Conservation (phyloP, 139 green algal genomes). For the Micromonas pusilla region DNA sequence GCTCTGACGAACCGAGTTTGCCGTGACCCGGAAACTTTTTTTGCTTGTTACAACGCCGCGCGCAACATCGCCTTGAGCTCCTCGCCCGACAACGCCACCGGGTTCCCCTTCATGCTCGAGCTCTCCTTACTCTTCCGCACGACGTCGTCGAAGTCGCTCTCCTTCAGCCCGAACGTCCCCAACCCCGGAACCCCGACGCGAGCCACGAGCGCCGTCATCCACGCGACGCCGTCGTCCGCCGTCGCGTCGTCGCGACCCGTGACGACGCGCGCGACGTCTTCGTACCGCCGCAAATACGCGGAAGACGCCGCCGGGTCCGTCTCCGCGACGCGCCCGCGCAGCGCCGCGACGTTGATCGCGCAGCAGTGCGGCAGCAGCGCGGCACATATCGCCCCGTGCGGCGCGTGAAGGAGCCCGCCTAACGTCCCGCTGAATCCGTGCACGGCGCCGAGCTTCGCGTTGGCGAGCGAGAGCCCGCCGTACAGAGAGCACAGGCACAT, state of each 20-base stretch:
- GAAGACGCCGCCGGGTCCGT: background rate
- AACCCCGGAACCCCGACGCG: slow-evolving; percentile 21
- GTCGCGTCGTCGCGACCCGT: slow-evolving; percentile 8
- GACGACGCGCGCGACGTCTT: slow-evolving; percentile 14
- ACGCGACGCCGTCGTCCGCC: slow-evolving; percentile 13
- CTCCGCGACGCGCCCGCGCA: slow-evolving; percentile 5
- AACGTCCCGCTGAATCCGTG: slow-evolving; percentile 30
- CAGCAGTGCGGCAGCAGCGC: slow-evolving; percentile 25
- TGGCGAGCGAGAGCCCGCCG: slow-evolving; percentile 29
- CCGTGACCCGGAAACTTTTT: too few species aligned
- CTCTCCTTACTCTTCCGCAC: slow-evolving; percentile 20
- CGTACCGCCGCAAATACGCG: background rate
- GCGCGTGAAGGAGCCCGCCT: slow-evolving; percentile 27
- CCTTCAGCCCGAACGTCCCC: slow-evolving; percentile 19
- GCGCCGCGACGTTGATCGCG: slow-evolving; percentile 12
- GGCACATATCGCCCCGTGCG: slow-evolving; percentile 30
- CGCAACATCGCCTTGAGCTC: slow-evolving; percentile 6
- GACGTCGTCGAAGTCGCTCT: slow-evolving; percentile 1
- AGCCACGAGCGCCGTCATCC: slow-evolving; percentile 15
- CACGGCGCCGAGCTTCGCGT: slow-evolving; percentile 31
- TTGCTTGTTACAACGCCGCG: slow-evolving; percentile 11
- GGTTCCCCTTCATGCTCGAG: slow-evolving; percentile 31
- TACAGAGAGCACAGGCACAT: slow-evolving; percentile 30
- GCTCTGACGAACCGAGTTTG: too few species aligned
- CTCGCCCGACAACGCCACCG: slow-evolving; percentile 21